Evolutionary conservation across 345 rosid genomes (phyloP).

Genomic region (Diplotaxis tenuifolia): DNA sequence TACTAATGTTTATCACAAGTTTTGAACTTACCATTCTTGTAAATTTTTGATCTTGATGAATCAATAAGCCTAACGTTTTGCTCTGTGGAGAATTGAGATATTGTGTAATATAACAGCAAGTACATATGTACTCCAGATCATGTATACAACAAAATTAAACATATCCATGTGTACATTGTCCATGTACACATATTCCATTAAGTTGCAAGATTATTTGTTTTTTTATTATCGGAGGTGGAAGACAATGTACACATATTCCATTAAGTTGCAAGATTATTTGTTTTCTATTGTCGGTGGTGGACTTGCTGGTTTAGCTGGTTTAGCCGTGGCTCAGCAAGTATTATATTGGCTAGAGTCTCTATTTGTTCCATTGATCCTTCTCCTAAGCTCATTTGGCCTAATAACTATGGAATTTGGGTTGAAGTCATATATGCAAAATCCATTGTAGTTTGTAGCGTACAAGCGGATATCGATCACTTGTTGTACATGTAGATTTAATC

Average conservation of each 20-base stretch:
- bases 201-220: no score
- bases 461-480: neutral
- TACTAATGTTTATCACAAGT: neutral
- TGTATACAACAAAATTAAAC: no score
- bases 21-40: neutral
- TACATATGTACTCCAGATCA: no score
- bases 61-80: no score
- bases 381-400: conserved; percentile 91
- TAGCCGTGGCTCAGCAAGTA: conserved; percentile 94
- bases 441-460: neutral
- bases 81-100: no score
- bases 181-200: no score
- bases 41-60: no score
- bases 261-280: no score
- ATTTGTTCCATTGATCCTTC: conserved; percentile 86
- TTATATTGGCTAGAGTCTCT: conserved; percentile 86
- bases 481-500: neutral
- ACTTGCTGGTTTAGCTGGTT: conserved; percentile 96
- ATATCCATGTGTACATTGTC: no score
- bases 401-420: conserved; percentile 98
- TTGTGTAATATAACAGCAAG: no score
- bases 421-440: conserved; percentile 44
- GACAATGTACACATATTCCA: no score
- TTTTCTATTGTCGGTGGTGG: conserved; percentile 88
- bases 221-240: conserved; percentile 89